These are phyloP conservation scores for Hymenoscyphus fraxineus DNA, from an alignment of 2,329 filamentous ascomycete genomes.

Conservation along the genomic window DNA sequence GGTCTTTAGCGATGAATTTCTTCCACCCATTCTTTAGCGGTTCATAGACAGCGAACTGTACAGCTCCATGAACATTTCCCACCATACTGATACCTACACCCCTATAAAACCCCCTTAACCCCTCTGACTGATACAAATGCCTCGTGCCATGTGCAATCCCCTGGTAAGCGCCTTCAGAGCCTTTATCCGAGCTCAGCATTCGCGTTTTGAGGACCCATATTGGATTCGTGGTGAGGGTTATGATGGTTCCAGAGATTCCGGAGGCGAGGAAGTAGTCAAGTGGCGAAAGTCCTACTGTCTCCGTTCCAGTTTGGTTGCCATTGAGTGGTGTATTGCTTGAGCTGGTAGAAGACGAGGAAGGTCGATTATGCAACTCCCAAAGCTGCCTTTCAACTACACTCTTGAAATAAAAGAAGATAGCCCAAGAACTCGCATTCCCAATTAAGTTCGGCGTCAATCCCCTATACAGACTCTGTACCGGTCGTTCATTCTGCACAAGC, in stretches of 20 bases:
- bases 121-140: slow-evolving; percentile 67
- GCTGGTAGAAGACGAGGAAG: slow-evolving; percentile 6
- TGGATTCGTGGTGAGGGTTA: slow-evolving; percentile 83
- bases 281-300: slow-evolving; percentile 20
- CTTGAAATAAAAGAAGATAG: slow-evolving; percentile 83
- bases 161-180: slow-evolving; percentile 73
- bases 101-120: slow-evolving; percentile 77
- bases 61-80: slow-evolving; percentile 85
- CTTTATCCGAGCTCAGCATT: slow-evolving; percentile 82
- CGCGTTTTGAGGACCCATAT: slow-evolving; percentile 98
- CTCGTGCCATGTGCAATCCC: slow-evolving; percentile 68
- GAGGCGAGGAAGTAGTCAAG: slow-evolving; percentile 79
- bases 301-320: not conserved
- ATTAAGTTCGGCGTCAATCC: slow-evolving; percentile 86
- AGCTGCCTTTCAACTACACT: slow-evolving; percentile 47
- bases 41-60: slow-evolving; percentile 97
- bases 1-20: slow-evolving; percentile 51
- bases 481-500: slow-evolving; percentile 45
- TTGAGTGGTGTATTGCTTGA: not conserved
- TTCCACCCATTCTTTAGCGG: slow-evolving; percentile 48
- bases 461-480: slow-evolving; percentile 73
- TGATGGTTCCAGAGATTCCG: slow-evolving; percentile 65
- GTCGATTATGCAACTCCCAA: slow-evolving; percentile 23
- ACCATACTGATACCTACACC: slow-evolving; percentile 79
- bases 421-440: slow-evolving; percentile 89